Base-by-base conservation (phyloP, 352 stramenopile species). In the Phytophthora pluvialis region DNA sequence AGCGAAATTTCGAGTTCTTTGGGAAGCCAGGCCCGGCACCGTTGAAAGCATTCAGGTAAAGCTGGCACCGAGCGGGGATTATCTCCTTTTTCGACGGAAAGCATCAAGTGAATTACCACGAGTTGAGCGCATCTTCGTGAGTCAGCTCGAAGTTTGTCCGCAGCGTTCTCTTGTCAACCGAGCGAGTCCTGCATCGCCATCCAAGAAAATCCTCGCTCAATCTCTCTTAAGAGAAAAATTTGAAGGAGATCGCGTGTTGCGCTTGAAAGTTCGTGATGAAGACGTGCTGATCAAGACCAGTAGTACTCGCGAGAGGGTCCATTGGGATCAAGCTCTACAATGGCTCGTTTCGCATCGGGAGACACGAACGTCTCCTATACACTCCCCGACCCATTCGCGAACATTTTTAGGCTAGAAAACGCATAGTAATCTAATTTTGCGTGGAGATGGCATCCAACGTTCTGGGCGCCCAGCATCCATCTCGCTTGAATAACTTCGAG, bases 61-160 rank as follows among this genome's bases (percentile, higher is more conserved):
- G 7, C 48, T 81, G 16, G 65, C 73, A 16, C 48, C 70, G 21
- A 79, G 57, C 43, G 67, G 67, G 15, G 67, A 76, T 25, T 84
- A 84, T 55, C 43, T 87, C 9, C 15, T 87, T 11, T 77, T 87
- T 39, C 73, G 68, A 4, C 70, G 75, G 11, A 43, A 80, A 49
- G 40, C 55, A 33, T 32, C 45, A 31, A 65, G 46, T 21, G 18
- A 68, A 38, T 12, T 65, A 49, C 46, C 52, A 9, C 11, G 44
- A 26, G 48, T 82, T 36, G 66, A 88, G 43, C 73, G 78, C 10
- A 52, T 85, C 6, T 88, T 82, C 15, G 48, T 78, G 8, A 79
- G 58, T 47, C 76, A 85, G 40, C 44, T 85, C 1, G 51, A 79
- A 48, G 63, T 87, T 45, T 71, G 62, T 21, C 49, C 61, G 15